Evolutionary conservation across 164 flowering plant species (phyloP).

Genomic region (Magnolia kwangsiensis): DNA sequence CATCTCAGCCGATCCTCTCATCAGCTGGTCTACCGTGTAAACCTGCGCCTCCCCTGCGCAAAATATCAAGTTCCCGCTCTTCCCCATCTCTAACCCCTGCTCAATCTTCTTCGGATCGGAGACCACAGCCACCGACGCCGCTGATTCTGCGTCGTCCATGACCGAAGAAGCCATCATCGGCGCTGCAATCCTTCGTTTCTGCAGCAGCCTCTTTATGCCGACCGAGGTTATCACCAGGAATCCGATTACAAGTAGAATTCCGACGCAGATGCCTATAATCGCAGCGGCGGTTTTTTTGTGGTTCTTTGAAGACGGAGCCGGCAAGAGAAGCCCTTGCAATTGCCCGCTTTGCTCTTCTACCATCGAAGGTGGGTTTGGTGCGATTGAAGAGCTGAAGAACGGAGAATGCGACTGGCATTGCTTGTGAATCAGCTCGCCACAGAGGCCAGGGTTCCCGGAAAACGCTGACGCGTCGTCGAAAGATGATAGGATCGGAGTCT

Average conservation of each 20-base stretch:
- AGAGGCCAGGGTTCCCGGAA: conserved; percentile 53
- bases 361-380: conserved; percentile 20
- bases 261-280: conserved; percentile 40
- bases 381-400: conserved; percentile 38
- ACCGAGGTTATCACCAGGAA: conserved; percentile 25
- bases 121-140: conserved; percentile 5
- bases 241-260: conserved; percentile 24
- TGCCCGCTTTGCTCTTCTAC: conserved; percentile 17
- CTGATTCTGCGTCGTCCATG: neutral
- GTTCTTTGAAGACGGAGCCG: conserved; percentile 18
- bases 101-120: conserved; percentile 33
- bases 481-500: conserved; percentile 42
- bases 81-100: conserved; percentile 39
- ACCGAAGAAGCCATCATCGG: neutral
- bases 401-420: conserved; percentile 44
- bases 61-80: conserved; percentile 72
- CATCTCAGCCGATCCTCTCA: conserved; percentile 91
- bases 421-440: conserved; percentile 65
- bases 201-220: neutral
- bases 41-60: conserved; percentile 76
- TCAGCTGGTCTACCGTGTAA: conserved; percentile 78
- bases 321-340: conserved; percentile 29
- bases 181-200: neutral
- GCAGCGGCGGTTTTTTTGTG: conserved; percentile 23
- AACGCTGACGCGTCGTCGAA: conserved; percentile 38